Evolutionary conservation across 257 asterid genomes (phyloP).

Genomic region (Rehmannia glutinosa): DNA sequence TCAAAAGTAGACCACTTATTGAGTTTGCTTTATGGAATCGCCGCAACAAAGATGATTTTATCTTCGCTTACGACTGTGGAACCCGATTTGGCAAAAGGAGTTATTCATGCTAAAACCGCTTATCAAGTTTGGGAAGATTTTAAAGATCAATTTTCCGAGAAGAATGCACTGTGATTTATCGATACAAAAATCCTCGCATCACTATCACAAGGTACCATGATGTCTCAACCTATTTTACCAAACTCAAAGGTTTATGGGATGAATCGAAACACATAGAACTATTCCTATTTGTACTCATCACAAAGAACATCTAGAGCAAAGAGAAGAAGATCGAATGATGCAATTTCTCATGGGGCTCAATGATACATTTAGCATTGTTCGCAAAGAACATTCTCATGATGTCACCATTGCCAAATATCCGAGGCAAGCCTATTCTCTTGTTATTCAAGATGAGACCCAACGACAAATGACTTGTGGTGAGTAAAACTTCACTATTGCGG

Average conservation of each 20-base stretch:
- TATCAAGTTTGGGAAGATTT: no score
- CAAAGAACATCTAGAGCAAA: neutral
- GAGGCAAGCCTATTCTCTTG: constrained; percentile 1
- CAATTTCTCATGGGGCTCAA: constrained; percentile 9
- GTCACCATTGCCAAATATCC: neutral
- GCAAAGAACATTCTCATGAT: constrained; percentile 9
- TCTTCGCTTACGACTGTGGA: no score
- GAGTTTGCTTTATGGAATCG: neutral
- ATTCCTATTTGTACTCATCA: neutral
- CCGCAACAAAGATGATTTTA: no score
- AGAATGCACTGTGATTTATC: no score
- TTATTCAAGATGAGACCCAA: no score
- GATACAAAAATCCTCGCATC: no score
- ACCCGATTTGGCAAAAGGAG: no score
- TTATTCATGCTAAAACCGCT: no score
- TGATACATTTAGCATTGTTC: neutral
- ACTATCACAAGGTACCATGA: neutral
- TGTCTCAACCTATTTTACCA: neutral
- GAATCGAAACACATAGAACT: neutral
- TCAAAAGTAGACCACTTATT: neutral
- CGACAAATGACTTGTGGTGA: neutral
- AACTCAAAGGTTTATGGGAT: neutral
- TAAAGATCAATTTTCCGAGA: no score
- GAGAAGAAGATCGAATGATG: neutral
- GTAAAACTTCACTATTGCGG: neutral